Evolutionary conservation across 2,329 filamentous ascomycete genomes (phyloP).

Genomic region (Monosporascus sp.): DNA sequence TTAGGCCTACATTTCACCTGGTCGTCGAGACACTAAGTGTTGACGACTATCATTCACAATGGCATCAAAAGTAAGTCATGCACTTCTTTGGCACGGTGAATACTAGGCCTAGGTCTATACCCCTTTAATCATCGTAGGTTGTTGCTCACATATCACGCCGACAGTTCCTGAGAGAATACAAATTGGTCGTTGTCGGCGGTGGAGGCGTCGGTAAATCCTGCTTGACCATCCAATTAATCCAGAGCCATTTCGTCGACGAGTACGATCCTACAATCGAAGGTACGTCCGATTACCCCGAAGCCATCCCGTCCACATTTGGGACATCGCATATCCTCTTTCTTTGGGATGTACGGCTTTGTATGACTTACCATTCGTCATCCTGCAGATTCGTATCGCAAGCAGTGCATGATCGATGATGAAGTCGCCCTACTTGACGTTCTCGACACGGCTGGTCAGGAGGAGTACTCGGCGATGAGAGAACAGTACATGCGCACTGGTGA

Average conservation of each 20-base stretch:
- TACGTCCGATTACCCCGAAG: slow-evolving; percentile 35
- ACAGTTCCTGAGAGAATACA: slow-evolving; percentile 86
- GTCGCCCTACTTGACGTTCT: slow-evolving; percentile 95
- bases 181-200: slow-evolving; percentile 93
- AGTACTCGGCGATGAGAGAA: slow-evolving; percentile 98
- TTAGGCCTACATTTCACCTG: neutral
- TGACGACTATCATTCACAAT: slow-evolving; percentile 22
- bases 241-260: slow-evolving; percentile 98
- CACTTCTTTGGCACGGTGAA: slow-evolving; percentile 1
- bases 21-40: slow-evolving; percentile 11
- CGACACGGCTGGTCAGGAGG: slow-evolving; percentile 96
- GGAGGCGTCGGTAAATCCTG: slow-evolving; percentile 99
- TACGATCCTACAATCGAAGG: slow-evolving; percentile 99
- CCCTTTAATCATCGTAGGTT: neutral
- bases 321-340: neutral
- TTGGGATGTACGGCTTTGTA: neutral
- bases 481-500: slow-evolving; percentile 99
- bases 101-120: neutral
- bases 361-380: slow-evolving; percentile 17
- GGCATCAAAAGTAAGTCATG: slow-evolving; percentile 34
- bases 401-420: slow-evolving; percentile 98
- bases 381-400: slow-evolving; percentile 97
- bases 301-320: neutral
- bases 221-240: slow-evolving; percentile 93
- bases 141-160: slow-evolving; percentile 14